phyloP scores from a whole-genome alignment of 1,284 basidiomycete species.

The Ceratobasidium sp. region DNA sequence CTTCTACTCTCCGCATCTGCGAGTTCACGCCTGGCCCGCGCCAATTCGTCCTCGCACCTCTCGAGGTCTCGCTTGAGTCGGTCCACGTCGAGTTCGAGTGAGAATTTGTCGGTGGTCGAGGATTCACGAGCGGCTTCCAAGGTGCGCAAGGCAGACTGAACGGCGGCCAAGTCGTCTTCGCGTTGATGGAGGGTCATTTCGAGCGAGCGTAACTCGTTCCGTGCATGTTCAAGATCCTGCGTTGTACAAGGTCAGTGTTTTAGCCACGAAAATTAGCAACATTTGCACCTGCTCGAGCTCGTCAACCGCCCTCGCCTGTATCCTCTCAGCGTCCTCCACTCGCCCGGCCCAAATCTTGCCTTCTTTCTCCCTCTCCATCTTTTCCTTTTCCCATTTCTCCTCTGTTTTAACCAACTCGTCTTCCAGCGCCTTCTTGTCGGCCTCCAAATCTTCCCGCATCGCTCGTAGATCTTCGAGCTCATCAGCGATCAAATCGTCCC shows the following conservation, averaged over 20 bases:
- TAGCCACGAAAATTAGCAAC: no score
- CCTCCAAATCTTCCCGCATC: constrained; percentile 43
- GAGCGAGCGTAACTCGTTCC: constrained; percentile 56
- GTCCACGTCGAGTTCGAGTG: constrained; percentile 91
- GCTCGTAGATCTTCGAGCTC: constrained; percentile 55
- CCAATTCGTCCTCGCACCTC: constrained; percentile 82
- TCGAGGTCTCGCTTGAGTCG: constrained; percentile 86
- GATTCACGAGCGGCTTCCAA: constrained; percentile 80
- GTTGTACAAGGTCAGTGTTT: no score
- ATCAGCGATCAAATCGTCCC: constrained; percentile 65
- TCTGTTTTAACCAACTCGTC: constrained; percentile 53
- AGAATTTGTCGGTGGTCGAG: constrained; percentile 84
- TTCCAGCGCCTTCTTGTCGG: constrained; percentile 45
- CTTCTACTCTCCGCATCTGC: constrained; percentile 71
- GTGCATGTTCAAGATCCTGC: constrained; percentile 54
- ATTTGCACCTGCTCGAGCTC: constrained; percentile 34
- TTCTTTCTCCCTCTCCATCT: constrained; percentile 56
- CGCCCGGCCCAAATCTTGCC: constrained; percentile 56
- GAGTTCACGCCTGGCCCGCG: constrained; percentile 77
- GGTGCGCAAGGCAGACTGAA: constrained; percentile 77
- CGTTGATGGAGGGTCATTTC: constrained; percentile 71
- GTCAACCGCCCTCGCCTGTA: constrained; percentile 26
- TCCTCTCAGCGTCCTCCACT: constrained; percentile 50
- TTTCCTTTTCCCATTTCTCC: constrained; percentile 56
- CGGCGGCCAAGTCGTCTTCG: constrained; percentile 75